Evolutionary conservation across 345 rosid species (phyloP), one percentile per base, ranked within the genome.

Genomic region (Salix caprea): DNA sequence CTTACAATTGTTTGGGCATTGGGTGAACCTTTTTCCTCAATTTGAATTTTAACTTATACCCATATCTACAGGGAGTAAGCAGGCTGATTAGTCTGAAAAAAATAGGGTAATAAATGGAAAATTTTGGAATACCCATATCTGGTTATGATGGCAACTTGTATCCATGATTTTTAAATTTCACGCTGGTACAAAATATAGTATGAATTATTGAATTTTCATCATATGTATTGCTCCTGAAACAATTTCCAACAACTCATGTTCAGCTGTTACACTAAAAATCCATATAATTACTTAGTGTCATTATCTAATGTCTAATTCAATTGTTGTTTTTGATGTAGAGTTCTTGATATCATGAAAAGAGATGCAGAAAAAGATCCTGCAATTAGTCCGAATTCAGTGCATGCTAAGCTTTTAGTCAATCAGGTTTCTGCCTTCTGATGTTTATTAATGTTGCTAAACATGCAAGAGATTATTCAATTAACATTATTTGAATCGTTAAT

Each of bases 341-440:
- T 96, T 86, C 89, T 90, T 56, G 91, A 91, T 62, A 91, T 91
- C 78, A 91, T 96, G 97, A 77, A 39, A 81, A 71, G 67, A 71
- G 97, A 93, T 86, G 94, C 95, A 70, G 86, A 85, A 82, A 80
- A 85, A 80, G 94, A 96, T 86, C 90, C 95, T 62, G 83, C 78
- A 73, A 88, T 81, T 56, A 42, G 86, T 88, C 90, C 88, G 62
- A 39, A 85, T 87, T 92, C 89, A 73, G 48, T 77, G 70, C 76
- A 78, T 81, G 98, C 99, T 68, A 87, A 80, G 84, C 86, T 80
- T 82, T 81, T 96, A 82, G 77, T 96, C 73, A 67, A 91, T 83
- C 94, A 96, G 98, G 99, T 94, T 67, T 77, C 42, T 80, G 70
- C 56, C 30, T 82, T 77, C 70, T 66, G 36, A 26, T 73, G 16